These are phyloP conservation scores for Nemania sp. DNA, from an alignment of 2,329 filamentous ascomycete genomes.

Conservation along the genomic window DNA sequence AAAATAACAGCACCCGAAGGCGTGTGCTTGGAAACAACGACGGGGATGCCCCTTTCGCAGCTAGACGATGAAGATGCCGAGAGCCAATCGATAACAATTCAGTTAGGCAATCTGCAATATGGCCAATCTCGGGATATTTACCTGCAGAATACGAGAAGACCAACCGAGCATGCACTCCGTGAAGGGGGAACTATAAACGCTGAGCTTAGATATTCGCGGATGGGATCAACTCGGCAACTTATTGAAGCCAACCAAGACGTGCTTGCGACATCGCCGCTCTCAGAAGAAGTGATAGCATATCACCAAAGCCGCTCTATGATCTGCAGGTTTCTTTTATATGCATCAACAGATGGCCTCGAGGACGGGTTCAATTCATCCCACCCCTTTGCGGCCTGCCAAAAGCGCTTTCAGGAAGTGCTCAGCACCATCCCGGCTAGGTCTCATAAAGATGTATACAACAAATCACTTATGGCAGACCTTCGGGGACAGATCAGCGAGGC, in stretches of 20 bases:
- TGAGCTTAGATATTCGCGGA: conserved; percentile 41
- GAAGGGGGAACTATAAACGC: conserved; percentile 39
- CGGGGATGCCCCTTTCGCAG: conserved; percentile 45
- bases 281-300: conserved; percentile 48
- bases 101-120: conserved; percentile 59
- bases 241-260: conserved; percentile 23
- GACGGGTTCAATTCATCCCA: too few species aligned
- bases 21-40: conserved; percentile 45
- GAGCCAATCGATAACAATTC: conserved; percentile 41
- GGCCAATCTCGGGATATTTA: conserved; percentile 63
- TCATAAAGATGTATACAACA: conserved; percentile 46
- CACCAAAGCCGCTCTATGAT: conserved; percentile 55
- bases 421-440: conserved; percentile 39
- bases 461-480: conserved; percentile 55
- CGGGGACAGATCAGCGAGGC: conserved; percentile 57
- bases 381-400: too few species aligned
- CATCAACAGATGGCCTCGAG: too few species aligned
- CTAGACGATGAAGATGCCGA: conserved; percentile 28
- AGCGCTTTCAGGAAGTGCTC: conserved; percentile 39
- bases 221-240: conserved; percentile 12
- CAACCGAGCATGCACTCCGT: not conserved
- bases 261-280: conserved; percentile 32
- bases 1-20: conserved; percentile 44
- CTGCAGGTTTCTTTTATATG: conserved; percentile 55
- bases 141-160: conserved; percentile 39